Base-by-base conservation (phyloP, 345 rosid species). In the Dovyalis caffra region DNA sequence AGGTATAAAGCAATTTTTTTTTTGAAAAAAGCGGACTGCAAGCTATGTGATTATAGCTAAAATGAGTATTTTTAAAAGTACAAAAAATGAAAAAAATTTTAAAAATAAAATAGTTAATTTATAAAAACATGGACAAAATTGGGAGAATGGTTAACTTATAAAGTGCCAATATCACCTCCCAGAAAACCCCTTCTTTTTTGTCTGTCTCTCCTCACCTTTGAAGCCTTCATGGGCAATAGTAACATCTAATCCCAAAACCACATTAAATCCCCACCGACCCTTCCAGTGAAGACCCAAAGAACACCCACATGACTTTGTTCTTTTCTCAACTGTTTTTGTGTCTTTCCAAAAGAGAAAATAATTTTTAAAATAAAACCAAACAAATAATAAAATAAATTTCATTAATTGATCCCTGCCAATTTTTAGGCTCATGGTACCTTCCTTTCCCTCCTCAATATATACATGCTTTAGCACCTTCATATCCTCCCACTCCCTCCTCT, bases 261-360 rank as follows among this genome's bases (percentile, higher is more conserved):
- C 90, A 88, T 84, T 88, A 84, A 88, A 81, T 85, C 88, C 80
- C 29, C 95, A 86, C 97, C 93, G 92, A 89, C 91, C 83, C 82
- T 66, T 64, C 71, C 77, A 58, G 87, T 76, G 66, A 78, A 78
- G 81, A 74, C 86, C 76, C 89, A 78, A 75, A 75, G 79, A 66
- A 75, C 83, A 75, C 79, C 86, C 98, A 87, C 98, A 90, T 91
- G 91, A 79, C 81, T 72, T 87, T 84, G 88, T 80, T 84, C 74
- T 77, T 84, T 84, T 69, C 81, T 78, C 83, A 75, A 79, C 87
- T 68, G 83, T 72, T 78, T 70, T 68, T 5, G 8, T 81, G 79
- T 72, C 61, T 72, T 45, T 80, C 43, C 38, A 58, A 63, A 40
- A 64, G 23, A 28, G 5, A 79, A n/a, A 68, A 67, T 4, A 21